phyloP scores from a whole-genome alignment of 805 yeast genomes.

The Kluyveromyces lactis region DNA sequence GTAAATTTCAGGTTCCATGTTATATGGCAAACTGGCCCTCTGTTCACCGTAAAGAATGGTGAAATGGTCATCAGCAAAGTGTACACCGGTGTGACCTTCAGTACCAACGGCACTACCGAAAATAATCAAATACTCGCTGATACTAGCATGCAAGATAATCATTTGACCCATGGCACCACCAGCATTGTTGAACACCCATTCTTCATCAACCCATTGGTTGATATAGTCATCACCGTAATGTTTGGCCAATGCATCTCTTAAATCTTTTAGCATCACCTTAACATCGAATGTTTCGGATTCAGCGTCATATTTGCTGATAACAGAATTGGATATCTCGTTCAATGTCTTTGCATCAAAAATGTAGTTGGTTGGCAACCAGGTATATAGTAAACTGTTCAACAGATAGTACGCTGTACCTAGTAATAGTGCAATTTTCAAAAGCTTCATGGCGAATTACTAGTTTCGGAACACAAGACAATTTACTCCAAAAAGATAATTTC shows the following conservation, averaged over 20 bases:
- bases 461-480: no score
- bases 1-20: conserved; percentile 61
- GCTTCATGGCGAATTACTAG: conserved; percentile 16
- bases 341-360: conserved; percentile 61
- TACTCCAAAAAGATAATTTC: no score
- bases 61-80: conserved; percentile 96
- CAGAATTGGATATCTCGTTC: conserved; percentile 48
- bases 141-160: conserved; percentile 91
- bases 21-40: conserved; percentile 59
- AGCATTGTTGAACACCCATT: conserved; percentile 96
- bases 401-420: conserved; percentile 17
- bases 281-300: conserved; percentile 44
- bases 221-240: conserved; percentile 67
- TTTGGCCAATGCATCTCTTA: conserved; percentile 48
- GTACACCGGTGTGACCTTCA: conserved; percentile 94
- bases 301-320: conserved; percentile 36
- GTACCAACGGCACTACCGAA: conserved; percentile 93
- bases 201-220: conserved; percentile 63
- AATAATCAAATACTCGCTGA: conserved; percentile 84
- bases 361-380: conserved; percentile 65
- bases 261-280: conserved; percentile 51
- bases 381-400: conserved; percentile 32
- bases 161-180: conserved; percentile 98
- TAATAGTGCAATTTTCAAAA: conserved; percentile 11
- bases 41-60: conserved; percentile 80